Evolutionary conservation across 805 yeast genomes (phyloP), one percentile per base, ranked within the genome.

Genomic region (Cyberlindnera mississippiensis): DNA sequence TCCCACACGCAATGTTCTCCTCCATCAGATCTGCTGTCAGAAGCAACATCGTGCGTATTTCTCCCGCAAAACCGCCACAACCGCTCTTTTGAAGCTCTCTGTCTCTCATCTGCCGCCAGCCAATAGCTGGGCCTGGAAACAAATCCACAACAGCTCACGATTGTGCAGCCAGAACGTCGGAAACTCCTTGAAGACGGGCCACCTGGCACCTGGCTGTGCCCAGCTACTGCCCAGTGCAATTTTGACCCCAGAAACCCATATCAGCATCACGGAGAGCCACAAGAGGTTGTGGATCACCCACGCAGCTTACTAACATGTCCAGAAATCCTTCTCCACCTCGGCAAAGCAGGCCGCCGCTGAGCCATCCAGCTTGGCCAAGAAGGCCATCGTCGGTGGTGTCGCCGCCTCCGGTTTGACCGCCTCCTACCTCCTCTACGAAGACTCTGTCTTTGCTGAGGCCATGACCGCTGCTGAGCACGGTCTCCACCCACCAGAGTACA

Each of bases 381-480:
- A 72, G 60, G 60, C 72, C 57, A 68, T 81, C 56, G 72, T 76
- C 53, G 82, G 82, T 57, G 67, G 72, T 52, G 82, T 80, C 54
- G 87, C 85, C 46, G 75, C 79, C 38, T 75, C 86, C 45, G 96
- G 95, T 53, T 70, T 85, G 49, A 76, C 87, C 44, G 88, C 95
- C 35, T 84, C 93, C 45, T 85, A 83, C 65, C 71, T 84, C 59
- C 72, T 85, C 61, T 88, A 88, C 71, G 79, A 85, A 60, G 96
- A 88, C 66, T 75, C 89, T 24, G 77, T 81, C 66, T 81, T 88
- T 50, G 96, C 96, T 45, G 80, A 78, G 60, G 98, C 98, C 61
- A 85, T 91, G 95, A 90, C 99, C 42, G 95, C 93, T 53, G 96
- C 98, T 55, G 99, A 93, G 73, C 98, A 93, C 71, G 99, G 99